Evolutionary conservation across 805 yeast species (phyloP).

Genomic region (Ascoidea asiatica): DNA sequence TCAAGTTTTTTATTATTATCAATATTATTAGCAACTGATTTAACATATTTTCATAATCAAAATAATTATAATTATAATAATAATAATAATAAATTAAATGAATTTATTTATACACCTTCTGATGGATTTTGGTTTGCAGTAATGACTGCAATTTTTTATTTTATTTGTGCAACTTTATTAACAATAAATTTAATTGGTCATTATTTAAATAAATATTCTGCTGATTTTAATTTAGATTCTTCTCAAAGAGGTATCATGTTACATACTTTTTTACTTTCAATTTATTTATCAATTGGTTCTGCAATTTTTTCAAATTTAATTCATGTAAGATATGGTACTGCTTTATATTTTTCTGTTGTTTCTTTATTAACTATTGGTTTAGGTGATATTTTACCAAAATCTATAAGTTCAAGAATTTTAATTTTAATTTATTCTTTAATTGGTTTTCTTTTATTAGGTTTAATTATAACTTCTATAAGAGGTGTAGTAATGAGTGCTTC

Average conservation of each 20-base stretch:
- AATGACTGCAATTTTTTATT: constrained; percentile 49
- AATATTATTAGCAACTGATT: constrained; percentile 27
- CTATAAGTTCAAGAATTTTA: constrained; percentile 41
- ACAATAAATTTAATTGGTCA: constrained; percentile 52
- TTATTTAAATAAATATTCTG: constrained; percentile 43
- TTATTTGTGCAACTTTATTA: constrained; percentile 38
- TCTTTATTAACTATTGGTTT: constrained; percentile 70
- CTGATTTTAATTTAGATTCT: constrained; percentile 50
- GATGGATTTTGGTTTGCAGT: constrained; percentile 76
- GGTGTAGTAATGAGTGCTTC: constrained; percentile 48
- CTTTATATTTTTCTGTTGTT: constrained; percentile 59
- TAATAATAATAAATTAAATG: constrained; percentile 10
- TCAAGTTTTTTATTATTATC: constrained; percentile 43
- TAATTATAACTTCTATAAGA: constrained; percentile 58
- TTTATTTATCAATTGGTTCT: constrained; percentile 67
- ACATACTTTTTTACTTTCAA: constrained; percentile 47
- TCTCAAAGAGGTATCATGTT: constrained; percentile 65
- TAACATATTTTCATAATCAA: constrained; percentile 17
- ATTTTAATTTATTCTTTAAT: constrained; percentile 48
- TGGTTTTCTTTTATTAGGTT: constrained; percentile 64
- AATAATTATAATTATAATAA: constrained; percentile 13
- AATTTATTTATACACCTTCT: constrained; percentile 21
- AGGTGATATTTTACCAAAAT: constrained; percentile 55
- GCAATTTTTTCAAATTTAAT: constrained; percentile 36
- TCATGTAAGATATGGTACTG: constrained; percentile 41